Conservation (phyloP, 768 basidiomycete genomes). For the Tricholoma flavovirens region DNA sequence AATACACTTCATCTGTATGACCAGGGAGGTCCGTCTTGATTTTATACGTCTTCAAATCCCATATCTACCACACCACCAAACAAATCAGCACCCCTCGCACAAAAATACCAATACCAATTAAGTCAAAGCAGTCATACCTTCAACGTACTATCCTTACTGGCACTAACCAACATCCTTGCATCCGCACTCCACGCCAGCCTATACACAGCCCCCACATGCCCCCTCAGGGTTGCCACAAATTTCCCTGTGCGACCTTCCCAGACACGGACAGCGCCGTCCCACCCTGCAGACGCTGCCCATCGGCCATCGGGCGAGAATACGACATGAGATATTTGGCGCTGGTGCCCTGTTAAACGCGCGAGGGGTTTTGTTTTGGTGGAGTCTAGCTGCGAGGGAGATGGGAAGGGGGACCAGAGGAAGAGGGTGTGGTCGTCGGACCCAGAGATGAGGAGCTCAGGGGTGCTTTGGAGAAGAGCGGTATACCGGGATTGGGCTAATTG, state of each 20-base stretch:
- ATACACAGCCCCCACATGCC: constrained; percentile 94
- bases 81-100: not conserved
- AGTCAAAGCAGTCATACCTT: constrained; percentile 74
- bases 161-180: constrained; percentile 85
- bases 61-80: constrained; percentile 51
- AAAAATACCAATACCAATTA: not conserved
- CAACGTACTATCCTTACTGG: constrained; percentile 92
- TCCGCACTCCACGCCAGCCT: constrained; percentile 94
- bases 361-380: constrained; percentile 31
- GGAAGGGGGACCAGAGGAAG: constrained; percentile 90
- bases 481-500: constrained; percentile 73
- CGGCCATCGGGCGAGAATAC: constrained; percentile 93
- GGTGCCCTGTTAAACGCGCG: constrained; percentile 87
- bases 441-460: constrained; percentile 84
- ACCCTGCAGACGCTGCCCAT: constrained; percentile 87
- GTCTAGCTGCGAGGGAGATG: constrained; percentile 28
- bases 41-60: constrained; percentile 96
- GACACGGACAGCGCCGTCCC: constrained; percentile 67
- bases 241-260: constrained; percentile 87
- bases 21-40: constrained; percentile 91
- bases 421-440: constrained; percentile 98
- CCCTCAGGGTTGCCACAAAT: constrained; percentile 85
- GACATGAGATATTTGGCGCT: constrained; percentile 90
- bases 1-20: constrained; percentile 97
- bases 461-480: constrained; percentile 53